A percentile compares a stretch with the other conserved stretches of the same genome.
Conservation (phyloP, 108 stramenopile species). For the Thalassiosira profunda region DNA sequence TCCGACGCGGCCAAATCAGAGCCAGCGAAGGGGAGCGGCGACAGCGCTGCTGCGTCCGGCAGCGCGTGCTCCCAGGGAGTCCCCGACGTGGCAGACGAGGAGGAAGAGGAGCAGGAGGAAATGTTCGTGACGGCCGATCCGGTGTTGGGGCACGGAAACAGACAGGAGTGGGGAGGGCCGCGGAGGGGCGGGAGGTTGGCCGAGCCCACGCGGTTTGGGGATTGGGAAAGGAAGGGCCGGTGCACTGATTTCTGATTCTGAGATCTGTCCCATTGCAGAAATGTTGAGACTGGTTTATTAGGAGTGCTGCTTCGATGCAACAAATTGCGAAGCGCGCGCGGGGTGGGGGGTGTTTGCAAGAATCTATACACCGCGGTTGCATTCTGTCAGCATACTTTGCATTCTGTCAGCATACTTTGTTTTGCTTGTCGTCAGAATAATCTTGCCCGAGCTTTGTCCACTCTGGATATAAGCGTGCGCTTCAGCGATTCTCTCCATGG, state of each 20-base stretch:
- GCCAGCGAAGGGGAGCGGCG: background rate
- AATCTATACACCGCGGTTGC: too few relatives aligned
- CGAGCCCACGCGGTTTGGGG: conserved; percentile 98
- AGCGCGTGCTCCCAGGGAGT: conserved; percentile 35
- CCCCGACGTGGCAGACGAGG: conserved; percentile 66
- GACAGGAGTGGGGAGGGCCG: conserved; percentile 97
- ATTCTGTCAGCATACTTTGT: too few relatives aligned
- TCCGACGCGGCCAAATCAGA: background rate
- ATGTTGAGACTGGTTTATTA: too few relatives aligned
- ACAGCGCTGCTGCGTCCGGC: background rate
- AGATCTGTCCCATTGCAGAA: too few relatives aligned
- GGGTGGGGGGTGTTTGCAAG: too few relatives aligned
- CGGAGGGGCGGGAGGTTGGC: conserved; percentile 89
- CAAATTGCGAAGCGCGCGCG: too few relatives aligned
- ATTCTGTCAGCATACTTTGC: too few relatives aligned
- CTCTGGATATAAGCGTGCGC: conserved; percentile 84
- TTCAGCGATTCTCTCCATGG: conserved; percentile 66
- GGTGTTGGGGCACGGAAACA: conserved; percentile 61
- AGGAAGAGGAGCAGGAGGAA: conserved; percentile 93
- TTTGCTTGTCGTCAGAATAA: conserved; percentile 72
- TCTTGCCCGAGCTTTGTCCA: conserved; percentile 86
- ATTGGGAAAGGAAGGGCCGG: conserved; percentile 98
- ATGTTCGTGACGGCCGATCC: conserved; percentile 87
- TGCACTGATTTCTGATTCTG: conserved; percentile 97
- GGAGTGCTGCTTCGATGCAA: too few relatives aligned